Percentiles rank a stretch among this genome's conserved stretches.
These are phyloP conservation scores for Pseudocercospora ulei DNA, from an alignment of 2,329 filamentous ascomycete genomes.

Conservation along the genomic window DNA sequence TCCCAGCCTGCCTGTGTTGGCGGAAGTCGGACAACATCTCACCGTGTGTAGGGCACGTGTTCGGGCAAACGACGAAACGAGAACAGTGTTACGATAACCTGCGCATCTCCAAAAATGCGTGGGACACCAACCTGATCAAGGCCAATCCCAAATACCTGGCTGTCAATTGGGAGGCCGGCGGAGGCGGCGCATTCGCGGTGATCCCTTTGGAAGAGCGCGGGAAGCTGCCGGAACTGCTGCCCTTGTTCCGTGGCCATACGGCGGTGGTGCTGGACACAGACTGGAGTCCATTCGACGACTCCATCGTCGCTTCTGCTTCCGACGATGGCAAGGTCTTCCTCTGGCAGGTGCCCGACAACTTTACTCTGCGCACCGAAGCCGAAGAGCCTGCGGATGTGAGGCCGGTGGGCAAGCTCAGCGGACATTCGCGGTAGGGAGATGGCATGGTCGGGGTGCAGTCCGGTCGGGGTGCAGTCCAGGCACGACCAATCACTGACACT, in stretches of 20 bases:
- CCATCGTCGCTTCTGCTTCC: constrained; percentile 80
- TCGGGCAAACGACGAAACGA: constrained; percentile 89
- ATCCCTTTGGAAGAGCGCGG: constrained; percentile 83
- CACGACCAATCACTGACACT: constrained; percentile 28
- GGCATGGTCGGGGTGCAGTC: too few species aligned
- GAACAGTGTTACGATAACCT: constrained; percentile 98
- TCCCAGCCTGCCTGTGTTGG: constrained; percentile 4
- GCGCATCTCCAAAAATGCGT: constrained; percentile 93
- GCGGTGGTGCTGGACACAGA: constrained; percentile 93
- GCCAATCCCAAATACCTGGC: constrained; percentile 92
- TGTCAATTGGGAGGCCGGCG: constrained; percentile 96
- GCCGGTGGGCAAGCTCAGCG: constrained; percentile 70
- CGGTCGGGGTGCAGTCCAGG: not conserved
- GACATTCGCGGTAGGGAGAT: constrained; percentile 66
- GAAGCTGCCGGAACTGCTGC: constrained; percentile 82
- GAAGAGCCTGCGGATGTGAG: constrained; percentile 75
- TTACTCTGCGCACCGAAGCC: constrained; percentile 70
- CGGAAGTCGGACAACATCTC: constrained; percentile 9
- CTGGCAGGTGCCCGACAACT: constrained; percentile 85
- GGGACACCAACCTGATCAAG: constrained; percentile 98
- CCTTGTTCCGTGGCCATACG: constrained; percentile 91
- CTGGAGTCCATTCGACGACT: constrained; percentile 97
- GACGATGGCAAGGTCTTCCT: constrained; percentile 96
- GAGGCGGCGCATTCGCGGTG: constrained; percentile 92
- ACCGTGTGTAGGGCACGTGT: constrained; percentile 71